Base-by-base conservation (phyloP, 2,329 filamentous ascomycete genomes). In the Fusarium poae region DNA sequence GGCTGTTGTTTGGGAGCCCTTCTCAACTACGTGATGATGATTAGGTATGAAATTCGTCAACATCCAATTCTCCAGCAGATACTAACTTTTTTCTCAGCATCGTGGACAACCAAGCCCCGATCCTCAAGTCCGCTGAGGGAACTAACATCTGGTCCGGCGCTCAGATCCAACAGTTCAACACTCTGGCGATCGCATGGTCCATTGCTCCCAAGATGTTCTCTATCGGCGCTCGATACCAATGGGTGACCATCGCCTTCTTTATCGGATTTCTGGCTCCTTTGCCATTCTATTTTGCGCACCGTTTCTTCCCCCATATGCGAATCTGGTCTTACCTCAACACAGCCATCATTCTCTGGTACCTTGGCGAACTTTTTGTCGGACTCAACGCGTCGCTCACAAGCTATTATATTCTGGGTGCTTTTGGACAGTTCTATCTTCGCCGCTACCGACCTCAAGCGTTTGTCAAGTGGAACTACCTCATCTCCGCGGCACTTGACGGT, bases 21-120 rank as follows among this genome's bases (percentile, higher is more conserved):
- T 57, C 71, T 87, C 65, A 86, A 85, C 77, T 88, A 86, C 57
- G 83, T 79, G 18, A 80, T 88, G 58, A 88, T 88, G 86, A 62
- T 66, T 25, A 62, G 57, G 57, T 61, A 42, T 21, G 54, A 2
- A 30, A 3, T 1, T 49, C 10, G 12, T 0, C 2, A 21, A 3
- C 6, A 9, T 21, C 1, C 9, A 3, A 12, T 8, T 2, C 21
- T 11, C 7, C 0, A 2, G 16, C 1, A 7, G 4, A 82, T 27
- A 2, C 40, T 59, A 27, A 58, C 5, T 25, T 10, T 79, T n/a
- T 11, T 5, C 16, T 5, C 16, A 81, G 81, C 12, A 86, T 88
- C 46, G 82, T 87, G 3, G 78, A 71, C 5, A 76, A 76, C 43
- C 83, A 88, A 55, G 79, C 80, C 11, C 81, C 80, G 0, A 76